These are phyloP conservation scores for Ophiognomonia clavigignenti-juglandacearum DNA, from an alignment of 2,329 filamentous ascomycete species.

Conservation along the genomic window DNA sequence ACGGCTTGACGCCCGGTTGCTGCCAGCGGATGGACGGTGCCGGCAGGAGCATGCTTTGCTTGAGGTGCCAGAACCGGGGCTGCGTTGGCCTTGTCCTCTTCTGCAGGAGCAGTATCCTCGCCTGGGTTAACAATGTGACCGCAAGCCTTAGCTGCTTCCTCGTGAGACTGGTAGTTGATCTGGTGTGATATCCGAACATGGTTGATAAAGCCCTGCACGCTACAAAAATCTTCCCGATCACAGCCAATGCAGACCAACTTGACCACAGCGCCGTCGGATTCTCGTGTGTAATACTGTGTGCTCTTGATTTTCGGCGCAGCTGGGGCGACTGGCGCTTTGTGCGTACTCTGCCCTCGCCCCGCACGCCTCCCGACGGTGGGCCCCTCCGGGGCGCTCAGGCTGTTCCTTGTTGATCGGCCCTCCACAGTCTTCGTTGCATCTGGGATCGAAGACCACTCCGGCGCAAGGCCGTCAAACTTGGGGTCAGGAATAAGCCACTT, in stretches of 20 bases:
- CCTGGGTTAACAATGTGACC: constrained; percentile 76
- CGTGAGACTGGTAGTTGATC: constrained; percentile 91
- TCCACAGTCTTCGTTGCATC: constrained; percentile 48
- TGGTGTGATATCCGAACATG: constrained; percentile 96
- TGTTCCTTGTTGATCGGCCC: constrained; percentile 76
- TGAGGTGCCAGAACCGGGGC: constrained; percentile 20
- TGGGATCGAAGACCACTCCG: constrained; percentile 37
- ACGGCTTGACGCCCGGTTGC: constrained; percentile 50
- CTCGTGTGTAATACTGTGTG: constrained; percentile 81
- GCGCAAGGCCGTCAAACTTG: constrained; percentile 69
- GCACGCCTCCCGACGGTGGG: constrained; percentile 44
- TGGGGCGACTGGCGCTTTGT: constrained; percentile 67
- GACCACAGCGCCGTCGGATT: constrained; percentile 78
- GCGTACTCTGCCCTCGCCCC: constrained; percentile 44
- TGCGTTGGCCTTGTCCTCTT: constrained; percentile 31
- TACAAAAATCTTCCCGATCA: constrained; percentile 85
- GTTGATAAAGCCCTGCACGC: constrained; percentile 98
- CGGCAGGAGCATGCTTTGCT: constrained; percentile 31
- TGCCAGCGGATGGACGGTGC: constrained; percentile 59
- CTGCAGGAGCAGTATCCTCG: constrained; percentile 45
- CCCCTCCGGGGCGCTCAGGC: constrained; percentile 48
- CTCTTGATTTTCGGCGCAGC: constrained; percentile 73
- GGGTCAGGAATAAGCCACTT: constrained; percentile 92
- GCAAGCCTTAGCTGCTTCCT: constrained; percentile 84
- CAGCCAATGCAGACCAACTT: constrained; percentile 86